Percentiles rank a stretch among this genome's conserved stretches.
These are phyloP conservation scores for Xylaria hypoxylon DNA, from an alignment of 2,329 filamentous ascomycete genomes.

Conservation along the genomic window DNA sequence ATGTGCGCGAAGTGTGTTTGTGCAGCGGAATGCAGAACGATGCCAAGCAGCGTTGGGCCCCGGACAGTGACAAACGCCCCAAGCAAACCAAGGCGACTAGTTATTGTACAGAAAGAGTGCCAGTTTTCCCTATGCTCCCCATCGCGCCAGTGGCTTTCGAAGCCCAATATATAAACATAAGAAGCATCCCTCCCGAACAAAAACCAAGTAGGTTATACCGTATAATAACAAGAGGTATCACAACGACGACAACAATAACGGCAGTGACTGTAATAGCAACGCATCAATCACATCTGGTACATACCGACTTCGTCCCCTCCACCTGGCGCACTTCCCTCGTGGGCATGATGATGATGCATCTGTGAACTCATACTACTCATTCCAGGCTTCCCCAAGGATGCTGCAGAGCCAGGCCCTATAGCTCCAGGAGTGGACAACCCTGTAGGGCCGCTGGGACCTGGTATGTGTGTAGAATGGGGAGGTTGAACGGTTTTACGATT, in stretches of 20 bases:
- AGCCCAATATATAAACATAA: conserved; percentile 54
- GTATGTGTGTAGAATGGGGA: conserved; percentile 72
- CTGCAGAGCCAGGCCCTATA: conserved; percentile 68
- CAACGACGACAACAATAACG: conserved; percentile 48
- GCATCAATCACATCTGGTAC: conserved; percentile 87
- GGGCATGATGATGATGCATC: conserved; percentile 80
- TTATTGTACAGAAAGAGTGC: conserved; percentile 68
- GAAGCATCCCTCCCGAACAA: conserved; percentile 48
- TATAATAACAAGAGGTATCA: conserved; percentile 54
- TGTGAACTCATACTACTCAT: conserved; percentile 73
- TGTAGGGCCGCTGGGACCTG: conserved; percentile 73
- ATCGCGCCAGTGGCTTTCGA: conserved; percentile 52
- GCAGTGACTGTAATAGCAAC: conserved; percentile 55
- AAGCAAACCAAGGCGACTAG: conserved; percentile 57
- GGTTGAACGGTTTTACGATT: conserved; percentile 79
- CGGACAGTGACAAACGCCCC: conserved; percentile 52
- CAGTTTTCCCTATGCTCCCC: conserved; percentile 54
- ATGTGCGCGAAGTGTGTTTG: conserved; percentile 54
- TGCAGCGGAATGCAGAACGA: conserved; percentile 53
- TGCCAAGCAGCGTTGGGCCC: conserved; percentile 53
- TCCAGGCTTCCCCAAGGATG: conserved; percentile 73
- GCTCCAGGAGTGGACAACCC: conserved; percentile 72
- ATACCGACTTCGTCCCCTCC: conserved; percentile 93
- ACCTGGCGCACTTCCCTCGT: conserved; percentile 74
- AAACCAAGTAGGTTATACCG: conserved; percentile 49